Percentiles rank a stretch among this genome's conserved stretches.
Conservation (phyloP, 176 grass and related monocot genomes). For the Triticum monococcum region DNA sequence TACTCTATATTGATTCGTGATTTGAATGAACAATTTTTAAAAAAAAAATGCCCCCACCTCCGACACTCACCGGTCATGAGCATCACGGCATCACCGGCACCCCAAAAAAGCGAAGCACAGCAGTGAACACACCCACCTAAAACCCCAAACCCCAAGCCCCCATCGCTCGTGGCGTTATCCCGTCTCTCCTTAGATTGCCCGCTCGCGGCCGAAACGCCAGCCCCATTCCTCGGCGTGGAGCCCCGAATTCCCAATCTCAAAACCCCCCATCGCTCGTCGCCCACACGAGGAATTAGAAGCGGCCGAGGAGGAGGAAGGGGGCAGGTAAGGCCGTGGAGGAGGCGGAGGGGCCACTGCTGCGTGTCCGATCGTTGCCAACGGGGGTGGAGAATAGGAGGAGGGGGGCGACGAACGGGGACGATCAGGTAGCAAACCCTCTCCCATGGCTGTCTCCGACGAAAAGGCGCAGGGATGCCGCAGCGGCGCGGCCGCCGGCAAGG, state of each 20-base stretch:
- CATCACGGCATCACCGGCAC: neutral
- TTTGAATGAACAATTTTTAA: too few species aligned
- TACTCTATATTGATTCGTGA: too few species aligned
- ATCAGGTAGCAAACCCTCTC: constrained; percentile 49
- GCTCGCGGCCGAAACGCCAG: neutral
- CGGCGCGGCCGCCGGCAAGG: neutral
- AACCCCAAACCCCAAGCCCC: neutral
- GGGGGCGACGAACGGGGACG: constrained; percentile 31
- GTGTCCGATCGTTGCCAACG: constrained; percentile 38
- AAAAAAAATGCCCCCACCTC: neutral
- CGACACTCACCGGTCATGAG: neutral
- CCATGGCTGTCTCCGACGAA: constrained; percentile 76
- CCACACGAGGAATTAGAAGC: neutral
- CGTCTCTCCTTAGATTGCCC: neutral
- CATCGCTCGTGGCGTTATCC: too few species aligned
- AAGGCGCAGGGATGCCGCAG: constrained; percentile 46
- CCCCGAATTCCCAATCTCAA: neutral
- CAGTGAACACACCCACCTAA: neutral
- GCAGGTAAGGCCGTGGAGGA: neutral
- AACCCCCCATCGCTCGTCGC: neutral
- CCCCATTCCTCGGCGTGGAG: neutral
- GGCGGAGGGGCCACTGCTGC: constrained; percentile 31
- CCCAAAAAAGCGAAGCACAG: neutral
- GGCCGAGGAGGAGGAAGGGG: neutral
- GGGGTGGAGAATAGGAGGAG: neutral